Base-by-base conservation (phyloP, 441 rosid genomes). In the Biscutella laevigata region DNA sequence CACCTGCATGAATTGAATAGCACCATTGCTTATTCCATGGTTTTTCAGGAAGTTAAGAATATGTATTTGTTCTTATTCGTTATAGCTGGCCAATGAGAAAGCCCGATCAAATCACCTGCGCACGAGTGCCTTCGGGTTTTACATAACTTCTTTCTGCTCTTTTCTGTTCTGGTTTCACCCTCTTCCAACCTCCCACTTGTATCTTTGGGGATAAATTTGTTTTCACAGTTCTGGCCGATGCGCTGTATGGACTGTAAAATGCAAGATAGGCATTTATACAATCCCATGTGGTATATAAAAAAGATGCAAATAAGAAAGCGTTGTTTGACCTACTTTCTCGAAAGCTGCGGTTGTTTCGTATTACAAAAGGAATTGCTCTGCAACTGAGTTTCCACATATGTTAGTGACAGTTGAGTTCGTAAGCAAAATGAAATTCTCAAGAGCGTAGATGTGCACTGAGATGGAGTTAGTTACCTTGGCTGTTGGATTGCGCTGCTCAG, bases 161-260 rank as follows among this genome's bases (percentile, higher is more conserved):
- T 50, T 43, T 61, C 35, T 69, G 63, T 35, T 47, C 76, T 53
- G 57, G 40, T 72, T 77, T 84, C 11, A 82, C 82, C 17, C 84
- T 73, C 16, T 72, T 76, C 88, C 96, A 88, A 10, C 67, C 46
- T 53, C 84, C 84, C 52, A 62, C 58, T 61, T 81, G 90, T 33
- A 59, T 58, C 58, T 72, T 75, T 46, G 73, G 71, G 43, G 64
- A 59, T 28, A 19, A 21, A 55, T 29, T 57, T 45, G 64, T 28
- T 70, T 52, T 72, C 34, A 48, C 54, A 49, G 30, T n/a, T 45
- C 43, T 59, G 64, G 66, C 53, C 33, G 75, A 55, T 49, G 62
- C 55, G 43, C 61, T 40, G 41, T 61, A 53, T 66, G 62, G 73
- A 53, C 92, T 90, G 76, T 46, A 60, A 71, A 43, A n/a, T 44